These are phyloP conservation scores for Aspergillus conjunctus DNA, from an alignment of 495 filamentous ascomycete genomes.

Conservation along the genomic window DNA sequence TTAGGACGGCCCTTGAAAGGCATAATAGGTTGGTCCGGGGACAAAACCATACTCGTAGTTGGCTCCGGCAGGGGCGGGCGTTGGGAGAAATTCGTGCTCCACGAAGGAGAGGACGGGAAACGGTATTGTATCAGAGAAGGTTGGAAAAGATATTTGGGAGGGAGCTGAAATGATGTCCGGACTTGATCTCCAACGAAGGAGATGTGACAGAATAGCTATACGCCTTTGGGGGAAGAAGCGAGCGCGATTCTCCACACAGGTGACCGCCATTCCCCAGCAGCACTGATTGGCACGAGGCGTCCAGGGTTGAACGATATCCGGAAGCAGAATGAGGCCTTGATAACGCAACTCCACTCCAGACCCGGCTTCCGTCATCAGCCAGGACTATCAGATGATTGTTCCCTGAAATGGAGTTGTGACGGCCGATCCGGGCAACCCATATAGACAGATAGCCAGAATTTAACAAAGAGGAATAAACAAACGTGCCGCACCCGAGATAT, in stretches of 20 bases:
- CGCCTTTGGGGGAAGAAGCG: not conserved
- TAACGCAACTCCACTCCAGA: not conserved
- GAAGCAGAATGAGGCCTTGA: not conserved
- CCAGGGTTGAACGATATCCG: not conserved
- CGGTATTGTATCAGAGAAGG: slow-evolving; percentile 66
- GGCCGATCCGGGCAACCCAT: not conserved
- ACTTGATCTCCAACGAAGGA: not conserved
- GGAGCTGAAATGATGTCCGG: slow-evolving; percentile 32
- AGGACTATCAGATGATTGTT: not conserved
- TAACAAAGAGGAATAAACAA: not conserved
- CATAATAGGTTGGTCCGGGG: slow-evolving; percentile 72
- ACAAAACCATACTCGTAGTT: slow-evolving; percentile 69
- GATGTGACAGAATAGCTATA: not conserved
- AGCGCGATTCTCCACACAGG: not conserved
- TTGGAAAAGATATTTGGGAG: slow-evolving; percentile 78
- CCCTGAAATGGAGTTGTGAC: not conserved
- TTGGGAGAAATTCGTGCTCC: slow-evolving; percentile 81
- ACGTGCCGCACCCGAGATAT: not conserved
- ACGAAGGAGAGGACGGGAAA: slow-evolving; percentile 63
- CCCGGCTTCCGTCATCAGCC: not conserved
- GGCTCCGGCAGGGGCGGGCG: slow-evolving; percentile 78
- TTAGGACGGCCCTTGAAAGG: slow-evolving; percentile 69
- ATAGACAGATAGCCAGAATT: slow-evolving; percentile 6
- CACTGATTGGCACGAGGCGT: not conserved
- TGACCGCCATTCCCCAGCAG: not conserved